Evolutionary conservation across 805 yeast species (phyloP).

Genomic region (Priceomyces melissophilus): DNA sequence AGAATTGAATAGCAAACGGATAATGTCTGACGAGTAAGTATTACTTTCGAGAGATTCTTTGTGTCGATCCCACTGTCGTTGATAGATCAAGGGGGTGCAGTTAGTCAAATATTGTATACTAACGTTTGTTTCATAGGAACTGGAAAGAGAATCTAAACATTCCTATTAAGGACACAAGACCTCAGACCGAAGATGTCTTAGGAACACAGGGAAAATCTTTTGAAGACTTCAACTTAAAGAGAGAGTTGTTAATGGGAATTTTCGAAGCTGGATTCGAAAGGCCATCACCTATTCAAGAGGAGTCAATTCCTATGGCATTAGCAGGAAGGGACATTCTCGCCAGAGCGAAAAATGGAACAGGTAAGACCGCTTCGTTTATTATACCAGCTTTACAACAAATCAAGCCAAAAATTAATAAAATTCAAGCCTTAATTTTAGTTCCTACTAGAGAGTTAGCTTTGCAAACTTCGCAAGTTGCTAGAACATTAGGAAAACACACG

Average conservation of each 20-base stretch:
- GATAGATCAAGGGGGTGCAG: no score
- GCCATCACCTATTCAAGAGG: slow-evolving; percentile 98
- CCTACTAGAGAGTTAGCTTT: slow-evolving; percentile 98
- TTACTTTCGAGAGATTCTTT: not conserved
- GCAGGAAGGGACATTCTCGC: slow-evolving; percentile 96
- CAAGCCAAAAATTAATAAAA: slow-evolving; percentile 77
- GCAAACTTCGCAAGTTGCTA: slow-evolving; percentile 96
- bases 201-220: slow-evolving; percentile 87
- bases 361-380: slow-evolving; percentile 96
- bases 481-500: slow-evolving; percentile 91
- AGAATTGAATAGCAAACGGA: not conserved
- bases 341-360: slow-evolving; percentile 97
- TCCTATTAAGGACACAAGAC: slow-evolving; percentile 86
- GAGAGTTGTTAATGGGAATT: slow-evolving; percentile 96
- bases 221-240: slow-evolving; percentile 86
- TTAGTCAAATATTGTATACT: slow-evolving; percentile 1
- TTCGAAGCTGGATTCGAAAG: slow-evolving; percentile 98
- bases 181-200: slow-evolving; percentile 94
- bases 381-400: slow-evolving; percentile 89
- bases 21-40: slow-evolving; percentile 7
- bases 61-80: not conserved
- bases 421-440: slow-evolving; percentile 89
- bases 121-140: slow-evolving; percentile 8
- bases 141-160: slow-evolving; percentile 77
- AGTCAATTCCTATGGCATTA: slow-evolving; percentile 90